phyloP scores from a whole-genome alignment of 805 yeast species.

The Wickerhamomyces kurtzmanii region DNA sequence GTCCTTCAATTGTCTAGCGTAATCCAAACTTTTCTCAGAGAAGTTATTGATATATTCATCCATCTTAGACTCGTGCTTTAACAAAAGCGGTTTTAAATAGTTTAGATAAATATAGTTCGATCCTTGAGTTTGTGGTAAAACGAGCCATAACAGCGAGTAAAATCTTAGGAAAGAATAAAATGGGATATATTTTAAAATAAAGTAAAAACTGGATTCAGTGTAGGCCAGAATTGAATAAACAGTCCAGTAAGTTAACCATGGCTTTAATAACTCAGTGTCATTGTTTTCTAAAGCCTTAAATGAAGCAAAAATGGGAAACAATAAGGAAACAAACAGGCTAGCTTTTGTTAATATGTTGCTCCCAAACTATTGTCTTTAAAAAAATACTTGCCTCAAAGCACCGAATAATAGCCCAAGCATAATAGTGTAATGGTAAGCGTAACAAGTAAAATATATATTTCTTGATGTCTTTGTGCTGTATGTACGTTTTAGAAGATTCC shows the following conservation, averaged over 20 bases:
- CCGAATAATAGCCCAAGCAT: too few species aligned
- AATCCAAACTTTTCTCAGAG: too few species aligned
- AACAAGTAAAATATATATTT: slow-evolving; percentile 2
- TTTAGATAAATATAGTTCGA: slow-evolving; percentile 28
- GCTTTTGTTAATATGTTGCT: not conserved
- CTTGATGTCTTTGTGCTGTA: too few species aligned
- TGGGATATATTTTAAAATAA: slow-evolving; percentile 42
- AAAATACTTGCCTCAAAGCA: too few species aligned
- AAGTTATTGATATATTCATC: slow-evolving; percentile 14
- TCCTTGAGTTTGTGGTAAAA: slow-evolving; percentile 40
- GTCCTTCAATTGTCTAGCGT: too few species aligned
- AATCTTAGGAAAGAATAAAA: slow-evolving; percentile 40
- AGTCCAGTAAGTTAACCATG: slow-evolving; percentile 61
- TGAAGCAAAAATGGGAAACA: slow-evolving; percentile 53
- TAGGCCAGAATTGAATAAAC: slow-evolving; percentile 34
- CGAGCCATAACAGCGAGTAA: slow-evolving; percentile 49
- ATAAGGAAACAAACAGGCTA: slow-evolving; percentile 30
- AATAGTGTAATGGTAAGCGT: too few species aligned
- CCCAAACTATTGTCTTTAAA: too few species aligned
- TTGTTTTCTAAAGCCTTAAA: slow-evolving; percentile 42
- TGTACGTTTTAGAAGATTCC: too few species aligned
- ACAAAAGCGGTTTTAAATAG: slow-evolving; percentile 27
- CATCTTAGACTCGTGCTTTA: slow-evolving; percentile 21
- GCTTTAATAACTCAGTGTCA: slow-evolving; percentile 23
- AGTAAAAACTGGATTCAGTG: slow-evolving; percentile 29